phyloP scores from a whole-genome alignment of 768 basidiomycete genomes.

The Agaricus subrufescens region DNA sequence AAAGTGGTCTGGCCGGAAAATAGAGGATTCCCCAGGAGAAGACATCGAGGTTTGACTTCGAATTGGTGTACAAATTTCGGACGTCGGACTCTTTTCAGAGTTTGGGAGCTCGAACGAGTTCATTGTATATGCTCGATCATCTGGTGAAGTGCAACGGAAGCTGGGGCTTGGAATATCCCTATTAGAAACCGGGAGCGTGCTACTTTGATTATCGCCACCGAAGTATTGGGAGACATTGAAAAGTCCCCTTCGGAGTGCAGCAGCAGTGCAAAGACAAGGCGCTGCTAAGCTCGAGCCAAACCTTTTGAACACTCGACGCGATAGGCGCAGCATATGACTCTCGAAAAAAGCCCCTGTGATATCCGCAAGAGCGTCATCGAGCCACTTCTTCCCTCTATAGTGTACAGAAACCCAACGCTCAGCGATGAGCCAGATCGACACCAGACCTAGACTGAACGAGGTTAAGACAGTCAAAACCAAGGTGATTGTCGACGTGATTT shows the following conservation, averaged over 20 bases:
- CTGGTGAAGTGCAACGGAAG: background rate
- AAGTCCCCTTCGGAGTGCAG: background rate
- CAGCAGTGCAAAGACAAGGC: background rate
- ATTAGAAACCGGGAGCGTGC: background rate
- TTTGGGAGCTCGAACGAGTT: background rate
- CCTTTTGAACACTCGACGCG: background rate
- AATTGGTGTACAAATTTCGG: background rate
- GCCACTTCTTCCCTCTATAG: slow-evolving; percentile 66
- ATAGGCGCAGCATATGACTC: background rate
- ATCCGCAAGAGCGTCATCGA: slow-evolving; percentile 55
- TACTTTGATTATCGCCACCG: background rate
- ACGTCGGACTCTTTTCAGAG: background rate
- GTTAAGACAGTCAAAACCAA: slow-evolving; percentile 75
- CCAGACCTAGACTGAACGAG: slow-evolving; percentile 64
- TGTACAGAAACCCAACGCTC: slow-evolving; percentile 62
- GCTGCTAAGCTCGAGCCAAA: background rate
- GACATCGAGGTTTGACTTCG: background rate
- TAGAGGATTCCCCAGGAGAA: background rate
- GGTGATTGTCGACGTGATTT: slow-evolving; percentile 65
- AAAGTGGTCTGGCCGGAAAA: background rate
- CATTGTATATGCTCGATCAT: background rate
- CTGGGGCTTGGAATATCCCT: background rate
- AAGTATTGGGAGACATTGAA: background rate
- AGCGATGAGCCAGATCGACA: slow-evolving; percentile 69
- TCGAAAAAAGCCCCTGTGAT: slow-evolving; percentile 20